These are phyloP conservation scores for Colletotrichum truncatum DNA, from an alignment of 2,329 filamentous ascomycete genomes.

Conservation along the genomic window DNA sequence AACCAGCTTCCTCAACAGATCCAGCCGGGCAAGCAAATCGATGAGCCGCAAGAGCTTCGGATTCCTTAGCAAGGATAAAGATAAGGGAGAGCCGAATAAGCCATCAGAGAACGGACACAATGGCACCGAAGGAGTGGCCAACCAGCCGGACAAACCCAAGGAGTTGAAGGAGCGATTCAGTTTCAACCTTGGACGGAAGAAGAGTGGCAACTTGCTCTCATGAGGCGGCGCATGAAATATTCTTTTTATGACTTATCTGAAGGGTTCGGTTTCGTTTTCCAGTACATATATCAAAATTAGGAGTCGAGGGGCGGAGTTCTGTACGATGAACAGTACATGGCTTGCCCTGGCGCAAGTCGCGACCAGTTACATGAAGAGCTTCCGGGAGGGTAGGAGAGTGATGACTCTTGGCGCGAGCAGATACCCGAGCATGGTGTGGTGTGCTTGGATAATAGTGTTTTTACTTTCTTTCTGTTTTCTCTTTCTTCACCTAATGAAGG, in stretches of 20 bases:
- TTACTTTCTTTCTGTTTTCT: too few relatives aligned
- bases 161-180: constrained; percentile 72
- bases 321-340: neutral
- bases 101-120: constrained; percentile 42
- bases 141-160: constrained; percentile 53
- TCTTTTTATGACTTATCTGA: neutral
- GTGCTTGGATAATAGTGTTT: constrained; percentile 27
- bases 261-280: constrained; percentile 3
- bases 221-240: neutral
- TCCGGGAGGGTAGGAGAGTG: neutral
- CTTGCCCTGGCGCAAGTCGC: neutral
- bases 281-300: constrained; percentile 24
- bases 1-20: constrained; percentile 67
- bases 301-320: constrained; percentile 10
- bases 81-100: constrained; percentile 36
- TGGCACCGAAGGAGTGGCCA: constrained; percentile 36
- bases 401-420: constrained; percentile 4
- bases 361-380: neutral
- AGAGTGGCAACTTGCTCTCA: constrained; percentile 61
- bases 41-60: constrained; percentile 80
- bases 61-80: constrained; percentile 67
- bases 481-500: constrained; percentile 20
- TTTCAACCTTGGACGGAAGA: constrained; percentile 75
- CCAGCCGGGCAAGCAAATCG: constrained; percentile 79
- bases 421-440: constrained; percentile 29